phyloP scores from a whole-genome alignment of 306 rosid genomes.

The Quercus berberidifolia region DNA sequence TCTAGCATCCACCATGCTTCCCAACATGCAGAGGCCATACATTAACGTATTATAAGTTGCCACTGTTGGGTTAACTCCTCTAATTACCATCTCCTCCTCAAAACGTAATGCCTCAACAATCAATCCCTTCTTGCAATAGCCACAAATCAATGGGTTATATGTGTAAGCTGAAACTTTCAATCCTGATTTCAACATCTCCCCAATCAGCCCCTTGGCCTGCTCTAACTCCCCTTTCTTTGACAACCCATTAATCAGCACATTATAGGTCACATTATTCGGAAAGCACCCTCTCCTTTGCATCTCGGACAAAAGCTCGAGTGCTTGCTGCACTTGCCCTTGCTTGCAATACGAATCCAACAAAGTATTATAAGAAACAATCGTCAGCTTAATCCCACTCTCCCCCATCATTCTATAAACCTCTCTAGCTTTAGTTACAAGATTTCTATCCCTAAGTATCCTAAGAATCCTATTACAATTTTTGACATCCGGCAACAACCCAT shows the following conservation, averaged over 20 bases:
- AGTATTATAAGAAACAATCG: constrained; percentile 57
- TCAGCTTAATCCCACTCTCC: constrained; percentile 54
- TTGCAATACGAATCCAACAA: constrained; percentile 64
- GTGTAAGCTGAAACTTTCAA: constrained; percentile 56
- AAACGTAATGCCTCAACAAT: constrained; percentile 44
- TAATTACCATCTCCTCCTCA: constrained; percentile 51
- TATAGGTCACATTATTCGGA: constrained; percentile 55
- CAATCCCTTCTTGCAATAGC: constrained; percentile 49
- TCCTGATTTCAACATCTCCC: constrained; percentile 51
- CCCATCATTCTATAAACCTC: constrained; percentile 56
- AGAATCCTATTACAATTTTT: constrained; percentile 75
- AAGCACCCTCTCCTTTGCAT: constrained; percentile 52
- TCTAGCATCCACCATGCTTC: constrained; percentile 57
- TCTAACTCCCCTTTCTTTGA: constrained; percentile 51
- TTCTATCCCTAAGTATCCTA: constrained; percentile 49
- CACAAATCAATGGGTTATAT: constrained; percentile 56
- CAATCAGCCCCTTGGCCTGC: constrained; percentile 47
- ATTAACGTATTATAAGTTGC: constrained; percentile 62
- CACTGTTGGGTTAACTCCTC: constrained; percentile 47
- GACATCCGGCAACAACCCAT: constrained; percentile 63
- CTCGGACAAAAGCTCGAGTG: constrained; percentile 40
- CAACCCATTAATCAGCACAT: constrained; percentile 66
- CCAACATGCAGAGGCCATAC: constrained; percentile 59
- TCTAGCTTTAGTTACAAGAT: constrained; percentile 29
- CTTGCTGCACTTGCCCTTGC: constrained; percentile 57